These are phyloP conservation scores for Fusarium sp. DNA, from an alignment of 2,329 filamentous ascomycete genomes.

Conservation along the genomic window DNA sequence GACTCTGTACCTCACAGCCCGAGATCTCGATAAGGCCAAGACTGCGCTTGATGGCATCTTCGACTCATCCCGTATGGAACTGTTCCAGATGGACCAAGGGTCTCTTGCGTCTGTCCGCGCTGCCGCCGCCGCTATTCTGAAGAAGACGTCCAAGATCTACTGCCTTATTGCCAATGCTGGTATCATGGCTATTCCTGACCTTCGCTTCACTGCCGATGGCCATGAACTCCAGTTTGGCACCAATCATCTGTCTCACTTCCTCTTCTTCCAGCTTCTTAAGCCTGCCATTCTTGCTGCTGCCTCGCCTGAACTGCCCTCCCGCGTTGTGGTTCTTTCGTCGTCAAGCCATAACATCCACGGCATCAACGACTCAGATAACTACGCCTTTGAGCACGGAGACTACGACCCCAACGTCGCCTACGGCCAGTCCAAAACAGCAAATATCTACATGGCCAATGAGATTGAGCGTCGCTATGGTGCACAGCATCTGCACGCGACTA, in stretches of 20 bases:
- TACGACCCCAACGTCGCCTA: constrained; percentile 27
- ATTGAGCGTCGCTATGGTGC: constrained; percentile 29
- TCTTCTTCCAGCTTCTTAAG: constrained; percentile 52
- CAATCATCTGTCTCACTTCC: constrained; percentile 42
- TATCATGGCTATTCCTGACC: constrained; percentile 34
- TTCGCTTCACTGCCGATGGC: constrained; percentile 26
- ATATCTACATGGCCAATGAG: constrained; percentile 39
- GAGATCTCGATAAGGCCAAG: constrained; percentile 29
- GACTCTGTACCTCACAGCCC: constrained; percentile 30
- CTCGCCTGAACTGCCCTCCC: constrained; percentile 51
- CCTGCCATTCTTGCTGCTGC: constrained; percentile 51
- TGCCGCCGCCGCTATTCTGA: constrained; percentile 29
- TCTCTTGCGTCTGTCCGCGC: constrained; percentile 34
- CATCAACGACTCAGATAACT: constrained; percentile 18
- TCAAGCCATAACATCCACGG: constrained; percentile 47
- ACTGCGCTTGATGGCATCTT: not conserved
- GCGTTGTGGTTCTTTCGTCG: constrained; percentile 58
- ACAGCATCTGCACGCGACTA: constrained; percentile 20
- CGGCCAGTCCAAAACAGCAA: constrained; percentile 34
- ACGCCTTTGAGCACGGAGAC: constrained; percentile 5
- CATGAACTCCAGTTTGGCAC: constrained; percentile 42
- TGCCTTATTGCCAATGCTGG: constrained; percentile 36
- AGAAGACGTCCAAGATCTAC: constrained; percentile 23
- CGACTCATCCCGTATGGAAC: constrained; percentile 4
- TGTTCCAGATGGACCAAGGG: constrained; percentile 36